Conservation (phyloP, 164 flowering plant species). For the Saururus chinensis region DNA sequence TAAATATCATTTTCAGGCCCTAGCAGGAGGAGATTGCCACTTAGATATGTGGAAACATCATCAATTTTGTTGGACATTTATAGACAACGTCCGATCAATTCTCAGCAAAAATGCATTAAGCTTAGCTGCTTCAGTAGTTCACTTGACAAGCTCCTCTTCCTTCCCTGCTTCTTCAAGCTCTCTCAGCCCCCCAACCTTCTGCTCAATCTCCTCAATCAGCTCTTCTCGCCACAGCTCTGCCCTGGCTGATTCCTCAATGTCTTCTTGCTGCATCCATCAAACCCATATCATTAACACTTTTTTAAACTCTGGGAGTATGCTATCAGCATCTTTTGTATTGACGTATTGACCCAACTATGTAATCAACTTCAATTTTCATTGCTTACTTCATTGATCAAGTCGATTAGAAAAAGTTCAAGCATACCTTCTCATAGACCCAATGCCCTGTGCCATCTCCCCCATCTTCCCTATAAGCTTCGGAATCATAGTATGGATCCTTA, state of each 20-base stretch:
- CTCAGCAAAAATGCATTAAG: background rate
- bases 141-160: slow-evolving; percentile 15
- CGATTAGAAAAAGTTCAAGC: no score
- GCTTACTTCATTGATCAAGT: no score
- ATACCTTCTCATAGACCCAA: slow-evolving; percentile 87
- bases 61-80: background rate
- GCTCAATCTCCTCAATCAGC: slow-evolving; percentile 82
- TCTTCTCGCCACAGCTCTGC: slow-evolving; percentile 78
- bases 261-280: slow-evolving; percentile 61
- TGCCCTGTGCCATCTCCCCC: slow-evolving; percentile 95
- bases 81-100: background rate
- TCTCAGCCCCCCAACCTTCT: slow-evolving; percentile 66
- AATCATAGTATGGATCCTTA: slow-evolving; percentile 83
- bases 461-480: slow-evolving; percentile 67
- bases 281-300: background rate
- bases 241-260: slow-evolving; percentile 62
- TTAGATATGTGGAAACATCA: no score
- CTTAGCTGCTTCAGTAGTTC: background rate
- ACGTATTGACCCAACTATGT: no score
- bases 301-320: background rate
- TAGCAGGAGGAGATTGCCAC: no score
- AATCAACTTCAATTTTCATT: no score
- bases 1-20: no score
- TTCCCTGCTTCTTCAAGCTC: slow-evolving; percentile 75
- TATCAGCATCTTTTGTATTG: no score